Base-by-base conservation (phyloP, 768 basidiomycete species). In the Termitomyces sp. region DNA sequence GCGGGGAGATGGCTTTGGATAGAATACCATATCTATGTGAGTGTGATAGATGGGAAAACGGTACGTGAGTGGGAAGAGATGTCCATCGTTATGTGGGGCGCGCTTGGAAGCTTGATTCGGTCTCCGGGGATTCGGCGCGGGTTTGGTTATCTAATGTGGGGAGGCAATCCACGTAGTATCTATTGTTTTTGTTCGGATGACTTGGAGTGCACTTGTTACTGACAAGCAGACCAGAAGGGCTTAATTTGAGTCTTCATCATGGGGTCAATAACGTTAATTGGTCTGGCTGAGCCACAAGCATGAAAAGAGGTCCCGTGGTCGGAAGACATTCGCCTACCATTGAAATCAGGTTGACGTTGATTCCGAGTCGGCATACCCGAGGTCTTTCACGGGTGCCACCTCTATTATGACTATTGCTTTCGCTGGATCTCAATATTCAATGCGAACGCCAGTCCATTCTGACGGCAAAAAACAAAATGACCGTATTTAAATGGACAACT, bases 371-470 rank as follows among this genome's bases (percentile, higher is more conserved):
- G 45, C 9, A 21, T 11, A 21, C 45, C 45, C 28, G 34, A 47
- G 45, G 19, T 12, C 19, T n/a, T n/a, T n/a, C n/a, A n/a, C 19
- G 41, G 32, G 32, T 47, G 19, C 5, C 14, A 21, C 32, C 46
- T 47, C 32, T 34, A 30, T 34, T 47, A 47, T 47, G 46, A 32
- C 32, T 19, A 47, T 47, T 47, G 30, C 46, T 47, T 47, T 47
- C 46, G 46, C 46, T 47, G 46, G 46, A 34, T 12, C n/a, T 46
- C 45, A 46, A 32, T 32, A 46, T 46, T 46, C 45, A 47, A 47
- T 47, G 19, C 14, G 2, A 47, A 47, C 30, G 45, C 34, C 30
- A 21, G 19, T 12, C 45, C 45, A 45, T 45, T 45, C 6, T 22
- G n/a, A n/a, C 46, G 46, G 46, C 9, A 14, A 47, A 47, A 47